Base-by-base conservation (phyloP, 2,329 filamentous ascomycete species). In the Aspergillus sp. region DNA sequence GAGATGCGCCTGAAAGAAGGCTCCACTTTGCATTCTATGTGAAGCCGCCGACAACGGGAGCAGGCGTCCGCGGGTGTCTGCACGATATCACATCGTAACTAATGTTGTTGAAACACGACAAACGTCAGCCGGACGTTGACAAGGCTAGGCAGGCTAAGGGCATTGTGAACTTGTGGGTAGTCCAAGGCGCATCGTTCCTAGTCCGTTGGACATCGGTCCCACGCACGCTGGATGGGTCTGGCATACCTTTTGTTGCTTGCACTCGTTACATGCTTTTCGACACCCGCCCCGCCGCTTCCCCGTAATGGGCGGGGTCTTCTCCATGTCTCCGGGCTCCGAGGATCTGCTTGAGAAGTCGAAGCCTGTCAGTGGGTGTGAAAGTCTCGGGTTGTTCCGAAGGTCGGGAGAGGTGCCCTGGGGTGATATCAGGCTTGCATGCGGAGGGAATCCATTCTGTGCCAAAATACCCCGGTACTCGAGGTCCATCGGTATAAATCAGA, bases 71-170 rank as follows among this genome's bases (percentile, higher is more conserved):
- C 86, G 6, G 84, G 85, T n/a, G 84, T 83, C 64, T 85, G 83
- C 48, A 85, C 78, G 63, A 88, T 86, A 73, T 88, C 84, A 77
- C 85, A 88, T 69, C 83, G 81, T 62, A 88, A 77, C 85, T 88
- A 64, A 62, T 51, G 43, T 22, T 44, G 39, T 42, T 51, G 18
- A 17, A 53, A 49, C 41, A 42, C 24, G n/a, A 38, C 51, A 63
- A 48, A 34, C 6, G 56, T 66, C 50, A 70, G 63, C 62, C 42
- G 61, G 36, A 39, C 48, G 24, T 54, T 42, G 52, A 45, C 32
- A 18, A 26, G 26, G 39, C 26, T n/a, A 20, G 22, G 42, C 30
- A 20, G 43, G 50, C 15, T 39, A 53, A 53, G 51, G 53, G 42
- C 34, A 43, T 15, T 13, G 41, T 22, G 43, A 18, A n/a, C n/a